Base-by-base conservation (phyloP, 352 stramenopile genomes). In the Globisporangium spiculum region DNA sequence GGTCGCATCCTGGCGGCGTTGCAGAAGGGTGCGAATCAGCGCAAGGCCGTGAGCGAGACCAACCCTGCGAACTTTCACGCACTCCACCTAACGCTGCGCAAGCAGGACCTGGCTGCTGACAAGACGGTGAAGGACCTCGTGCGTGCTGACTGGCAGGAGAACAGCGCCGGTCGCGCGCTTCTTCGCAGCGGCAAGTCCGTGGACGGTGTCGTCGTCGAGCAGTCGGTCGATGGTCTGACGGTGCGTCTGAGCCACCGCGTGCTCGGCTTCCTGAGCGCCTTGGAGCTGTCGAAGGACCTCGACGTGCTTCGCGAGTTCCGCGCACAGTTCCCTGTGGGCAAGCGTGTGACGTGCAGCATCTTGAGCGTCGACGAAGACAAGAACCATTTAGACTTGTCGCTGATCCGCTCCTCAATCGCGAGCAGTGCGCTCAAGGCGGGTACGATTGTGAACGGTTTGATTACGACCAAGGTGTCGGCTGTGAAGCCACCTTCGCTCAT, bases 401-500 rank as follows among this genome's bases (percentile, higher is more conserved):
- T 93, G 38, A 78, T 90, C 34, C 83, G 77, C 55, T 76, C 77
- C 32, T 73, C 78, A 0, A 64, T 68, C 24, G 59, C 74, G 36
- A 32, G 26, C 0, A 60, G 36, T 1, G 18, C 60, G 46, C 62
- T 92, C 22, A 78, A 82, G 71, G 24, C 73, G 4, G 89, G 89
- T 4, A 67, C 26, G 26, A 65, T 94, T n/a, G 81, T 96, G 32
- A 79, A 82, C 50, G 89, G 87, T 55, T 75, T 91, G 32, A 75
- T 96, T 63, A 92, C 81, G 34, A 81, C 74, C 18, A 94, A 92
- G 68, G 79, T 93, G 56, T 78, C 79, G n/a, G 71, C 75, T 10
- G 81, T 94, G 65, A 89, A 89, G 53, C 75, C 90, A 20, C 90
- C 90, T 8, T 89, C 86, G 3, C 73, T 97, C 65, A 97, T 96